Base-by-base conservation (phyloP, 176 grass and related monocot genomes). In the Cenchrus americanus region DNA sequence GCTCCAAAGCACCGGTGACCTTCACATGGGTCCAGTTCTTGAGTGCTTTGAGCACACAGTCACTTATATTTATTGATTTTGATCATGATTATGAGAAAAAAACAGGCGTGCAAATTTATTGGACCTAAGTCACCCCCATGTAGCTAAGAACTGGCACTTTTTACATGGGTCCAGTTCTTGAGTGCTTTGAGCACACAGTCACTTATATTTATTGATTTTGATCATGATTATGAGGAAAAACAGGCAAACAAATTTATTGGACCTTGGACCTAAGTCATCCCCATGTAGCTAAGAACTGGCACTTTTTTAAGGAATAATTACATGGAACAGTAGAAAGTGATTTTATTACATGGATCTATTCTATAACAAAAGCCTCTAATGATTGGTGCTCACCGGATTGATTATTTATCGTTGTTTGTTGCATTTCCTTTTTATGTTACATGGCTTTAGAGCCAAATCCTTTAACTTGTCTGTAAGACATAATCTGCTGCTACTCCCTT, bases 41-140 rank as follows among this genome's bases (percentile, higher is more conserved):
- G 50, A 83, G 24, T 79, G 48, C 11, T 73, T 14, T 26, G 21
- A 74, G 24, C 41, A 73, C 60, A 49, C 18, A 75, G 60, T 67
- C 48, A 44, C 62, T 74, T 74, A 3, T 75, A 2, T 53, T 51
- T 14, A 32, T 53, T 75, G 19, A 37, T 75, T 21, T 67, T 74
- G 69, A 23, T 68, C 41, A 67, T 88, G 61, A 77, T 62, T 52
- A 57, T 61, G 51, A 75, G 26, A 75, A 50, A 59, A 80, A 40
- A 58, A 22, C 11, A 62, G 24, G 62, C 48, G 14, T 68, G 42
- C 19, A 49, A 59, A 78, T 12, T 49, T 68, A 69, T 51, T 80
- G 27, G 22, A 80, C 48, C 50, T 66, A 66, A 48, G 37, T 74
- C 9, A 7, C 27, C 46, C 26, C 49, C 65, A 79, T 9, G 27